Percentiles rank a stretch among this genome's conserved stretches.
These are phyloP conservation scores for Tetracentron sinense DNA, from an alignment of 164 flowering plant species.

Conservation along the genomic window DNA sequence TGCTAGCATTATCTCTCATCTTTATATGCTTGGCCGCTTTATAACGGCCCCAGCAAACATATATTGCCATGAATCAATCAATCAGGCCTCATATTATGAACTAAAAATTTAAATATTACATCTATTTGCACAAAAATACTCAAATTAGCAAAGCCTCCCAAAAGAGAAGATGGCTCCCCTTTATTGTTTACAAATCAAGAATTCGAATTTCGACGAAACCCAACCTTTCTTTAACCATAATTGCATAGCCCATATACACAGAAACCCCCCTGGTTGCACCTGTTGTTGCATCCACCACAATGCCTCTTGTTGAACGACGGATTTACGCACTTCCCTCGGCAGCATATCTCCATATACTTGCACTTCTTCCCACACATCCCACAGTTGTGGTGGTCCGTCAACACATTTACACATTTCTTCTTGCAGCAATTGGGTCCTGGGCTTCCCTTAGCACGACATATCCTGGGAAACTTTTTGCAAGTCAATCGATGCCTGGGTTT, in stretches of 20 bases:
- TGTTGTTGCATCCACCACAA: slow-evolving; percentile 29
- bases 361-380: slow-evolving; percentile 37
- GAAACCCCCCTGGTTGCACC: slow-evolving; percentile 24
- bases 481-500: neutral
- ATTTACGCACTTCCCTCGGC: slow-evolving; percentile 31
- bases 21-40: no score
- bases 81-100: no score
- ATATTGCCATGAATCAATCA: no score
- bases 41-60: no score
- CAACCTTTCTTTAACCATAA: slow-evolving; percentile 18
- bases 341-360: slow-evolving; percentile 24
- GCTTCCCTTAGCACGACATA: slow-evolving; percentile 23
- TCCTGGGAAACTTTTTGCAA: slow-evolving; percentile 15
- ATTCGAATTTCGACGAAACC: neutral
- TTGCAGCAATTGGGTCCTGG: slow-evolving; percentile 31
- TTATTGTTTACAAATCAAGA: neutral
- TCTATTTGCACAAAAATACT: no score
- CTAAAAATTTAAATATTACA: no score
- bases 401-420: slow-evolving; percentile 26
- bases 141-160: neutral
- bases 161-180: neutral
- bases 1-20: no score
- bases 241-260: slow-evolving; percentile 35
- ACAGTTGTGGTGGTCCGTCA: slow-evolving; percentile 23
- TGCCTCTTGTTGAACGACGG: slow-evolving; percentile 16